Percentiles rank a stretch among this genome's conserved stretches.
These are phyloP conservation scores for Aspergillus ochraceoroseus DNA, from an alignment of 2,329 filamentous ascomycete species.

Conservation along the genomic window DNA sequence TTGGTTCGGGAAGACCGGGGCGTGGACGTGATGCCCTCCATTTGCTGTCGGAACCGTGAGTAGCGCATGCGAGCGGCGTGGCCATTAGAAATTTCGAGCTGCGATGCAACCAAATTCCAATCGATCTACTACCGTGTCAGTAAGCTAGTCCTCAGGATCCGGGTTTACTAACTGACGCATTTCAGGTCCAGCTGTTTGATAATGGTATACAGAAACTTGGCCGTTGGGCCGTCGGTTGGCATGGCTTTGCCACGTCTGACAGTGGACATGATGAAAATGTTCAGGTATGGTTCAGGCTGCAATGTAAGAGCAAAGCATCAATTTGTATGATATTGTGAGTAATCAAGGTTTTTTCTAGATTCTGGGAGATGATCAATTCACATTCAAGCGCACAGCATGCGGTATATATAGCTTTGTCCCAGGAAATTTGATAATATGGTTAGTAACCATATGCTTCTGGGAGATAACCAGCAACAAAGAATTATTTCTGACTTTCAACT, in stretches of 20 bases:
- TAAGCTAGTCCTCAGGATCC: constrained; percentile 10
- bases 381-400: no score
- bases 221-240: constrained; percentile 48
- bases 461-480: no score
- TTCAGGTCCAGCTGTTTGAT: constrained; percentile 53
- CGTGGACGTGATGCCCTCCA: constrained; percentile 43
- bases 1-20: constrained; percentile 24
- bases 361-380: no score
- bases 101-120: constrained; percentile 49
- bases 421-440: no score
- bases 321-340: no score
- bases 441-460: no score
- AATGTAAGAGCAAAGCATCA: no score
- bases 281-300: no score
- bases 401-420: no score
- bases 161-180: constrained; percentile 35
- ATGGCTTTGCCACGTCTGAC: constrained; percentile 42
- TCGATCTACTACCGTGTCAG: constrained; percentile 42
- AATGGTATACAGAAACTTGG: constrained; percentile 53
- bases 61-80: constrained; percentile 56
- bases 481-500: no score
- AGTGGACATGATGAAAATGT: constrained; percentile 25
- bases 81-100: constrained; percentile 52
- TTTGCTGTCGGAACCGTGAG: constrained; percentile 51
- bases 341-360: no score